Evolutionary conservation across 192 early-diverging fungal genomes (phyloP).

Genomic region (Cladochytrium replicatum): DNA sequence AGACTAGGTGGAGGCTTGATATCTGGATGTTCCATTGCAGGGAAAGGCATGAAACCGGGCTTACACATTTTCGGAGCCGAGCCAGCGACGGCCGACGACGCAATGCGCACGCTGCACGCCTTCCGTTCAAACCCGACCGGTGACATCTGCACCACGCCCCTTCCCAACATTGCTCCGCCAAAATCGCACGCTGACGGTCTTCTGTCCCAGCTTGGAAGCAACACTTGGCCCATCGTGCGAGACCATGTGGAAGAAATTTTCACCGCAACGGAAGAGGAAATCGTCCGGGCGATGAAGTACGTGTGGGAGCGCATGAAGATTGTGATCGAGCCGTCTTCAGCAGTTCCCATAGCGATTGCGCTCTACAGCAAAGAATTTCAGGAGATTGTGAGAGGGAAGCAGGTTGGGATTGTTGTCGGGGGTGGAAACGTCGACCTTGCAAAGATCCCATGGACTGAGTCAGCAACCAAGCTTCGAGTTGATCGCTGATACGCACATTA

Average conservation of each 20-base stretch:
- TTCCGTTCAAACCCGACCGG: not conserved
- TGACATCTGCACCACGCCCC: not conserved
- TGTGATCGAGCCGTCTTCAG: slow-evolving; percentile 40
- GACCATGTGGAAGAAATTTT: slow-evolving; percentile 38
- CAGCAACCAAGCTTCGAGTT: too few species aligned
- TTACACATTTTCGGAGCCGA: slow-evolving; percentile 44
- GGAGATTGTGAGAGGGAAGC: slow-evolving; percentile 13
- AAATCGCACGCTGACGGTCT: slow-evolving; percentile 44
- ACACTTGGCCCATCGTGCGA: slow-evolving; percentile 37
- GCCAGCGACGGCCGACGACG: slow-evolving; percentile 29
- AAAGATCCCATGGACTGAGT: too few species aligned
- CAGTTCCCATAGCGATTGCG: slow-evolving; percentile 39
- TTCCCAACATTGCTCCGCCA: not conserved
- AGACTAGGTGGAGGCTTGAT: slow-evolving; percentile 48
- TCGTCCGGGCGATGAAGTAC: slow-evolving; percentile 35
- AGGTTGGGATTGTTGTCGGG: slow-evolving; percentile 39
- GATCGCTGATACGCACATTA: too few species aligned
- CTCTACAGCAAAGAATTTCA: slow-evolving; percentile 32
- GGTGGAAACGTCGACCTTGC: slow-evolving; percentile 47
- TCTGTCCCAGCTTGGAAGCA: slow-evolving; percentile 29
- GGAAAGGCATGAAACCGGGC: slow-evolving; percentile 15
- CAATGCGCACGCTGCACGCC: slow-evolving; percentile 15
- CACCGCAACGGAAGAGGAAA: slow-evolving; percentile 42
- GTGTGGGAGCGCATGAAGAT: slow-evolving; percentile 44
- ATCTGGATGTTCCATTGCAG: slow-evolving; percentile 34